phyloP scores from a whole-genome alignment of 345 rosid genomes.

The Gossypium raimondii region DNA sequence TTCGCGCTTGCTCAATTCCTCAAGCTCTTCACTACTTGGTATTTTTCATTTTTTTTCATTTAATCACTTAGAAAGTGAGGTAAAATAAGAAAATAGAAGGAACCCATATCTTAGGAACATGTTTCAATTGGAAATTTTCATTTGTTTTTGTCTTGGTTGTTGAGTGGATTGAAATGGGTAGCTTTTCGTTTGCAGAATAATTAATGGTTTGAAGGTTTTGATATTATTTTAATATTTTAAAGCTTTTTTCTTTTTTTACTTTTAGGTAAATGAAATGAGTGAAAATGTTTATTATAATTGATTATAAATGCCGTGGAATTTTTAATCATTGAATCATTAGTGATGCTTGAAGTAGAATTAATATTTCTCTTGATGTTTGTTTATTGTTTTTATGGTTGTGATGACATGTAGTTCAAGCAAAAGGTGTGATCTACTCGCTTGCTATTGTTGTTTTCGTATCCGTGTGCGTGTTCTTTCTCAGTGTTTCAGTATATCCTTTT shows the following conservation, averaged over 20 bases:
- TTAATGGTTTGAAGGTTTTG: not conserved
- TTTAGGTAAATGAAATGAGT: not conserved
- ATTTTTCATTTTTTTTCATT: not conserved
- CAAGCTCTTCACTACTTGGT: constrained; percentile 56
- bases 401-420: not conserved
- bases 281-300: not conserved
- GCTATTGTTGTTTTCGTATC: not conserved
- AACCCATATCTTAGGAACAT: not conserved
- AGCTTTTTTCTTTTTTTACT: not conserved
- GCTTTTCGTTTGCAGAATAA: not conserved
- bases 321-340: no score
- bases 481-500: constrained; percentile 15
- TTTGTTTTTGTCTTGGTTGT: not conserved
- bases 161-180: not conserved
- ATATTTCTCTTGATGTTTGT: not conserved
- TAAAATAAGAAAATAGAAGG: not conserved
- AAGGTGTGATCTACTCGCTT: not conserved
- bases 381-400: not conserved
- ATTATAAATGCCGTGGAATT: not conserved
- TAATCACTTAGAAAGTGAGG: not conserved
- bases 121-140: not conserved
- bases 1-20: constrained; percentile 50
- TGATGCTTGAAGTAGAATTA: not conserved
- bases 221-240: not conserved
- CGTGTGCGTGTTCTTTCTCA: not conserved